These are phyloP conservation scores for Yamadazyma dendronema DNA, from an alignment of 1,139 yeast genomes.

Conservation along the genomic window DNA sequence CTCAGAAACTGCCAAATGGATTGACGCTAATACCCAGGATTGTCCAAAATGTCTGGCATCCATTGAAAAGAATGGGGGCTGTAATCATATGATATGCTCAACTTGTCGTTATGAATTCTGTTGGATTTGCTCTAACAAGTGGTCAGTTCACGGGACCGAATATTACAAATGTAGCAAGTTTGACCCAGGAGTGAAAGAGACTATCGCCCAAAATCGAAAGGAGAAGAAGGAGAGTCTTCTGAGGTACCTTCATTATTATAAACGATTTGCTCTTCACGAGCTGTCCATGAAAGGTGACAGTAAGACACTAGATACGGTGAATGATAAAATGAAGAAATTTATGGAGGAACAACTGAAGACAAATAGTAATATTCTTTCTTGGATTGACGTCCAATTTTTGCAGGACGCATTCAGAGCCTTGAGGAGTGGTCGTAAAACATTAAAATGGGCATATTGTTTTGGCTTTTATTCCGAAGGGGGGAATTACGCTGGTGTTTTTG, in stretches of 20 bases:
- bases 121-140: conserved; percentile 84
- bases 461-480: conserved; percentile 61
- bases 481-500: conserved; percentile 60
- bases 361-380: conserved; percentile 46
- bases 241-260: conserved; percentile 75
- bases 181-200: conserved; percentile 37
- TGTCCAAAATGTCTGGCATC: conserved; percentile 68
- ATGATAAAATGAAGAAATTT: conserved; percentile 56
- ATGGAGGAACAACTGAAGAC: conserved; percentile 43
- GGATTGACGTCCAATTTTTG: conserved; percentile 89
- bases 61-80: conserved; percentile 90
- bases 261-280: conserved; percentile 75
- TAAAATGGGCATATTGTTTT: conserved; percentile 91
- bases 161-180: conserved; percentile 69
- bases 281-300: conserved; percentile 74
- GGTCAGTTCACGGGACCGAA: conserved; percentile 69
- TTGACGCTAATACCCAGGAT: conserved; percentile 78
- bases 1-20: conserved; percentile 88
- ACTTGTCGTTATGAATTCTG: conserved; percentile 82
- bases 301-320: conserved; percentile 59
- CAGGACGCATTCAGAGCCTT: conserved; percentile 68
- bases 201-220: conserved; percentile 31
- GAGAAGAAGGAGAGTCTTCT: conserved; percentile 46
- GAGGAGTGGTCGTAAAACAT: conserved; percentile 67
- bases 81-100: conserved; percentile 91